Percentiles rank a stretch among this genome's conserved stretches.
Conservation (phyloP, 2,329 filamentous ascomycete species). For the Lithohypha guttulata region DNA sequence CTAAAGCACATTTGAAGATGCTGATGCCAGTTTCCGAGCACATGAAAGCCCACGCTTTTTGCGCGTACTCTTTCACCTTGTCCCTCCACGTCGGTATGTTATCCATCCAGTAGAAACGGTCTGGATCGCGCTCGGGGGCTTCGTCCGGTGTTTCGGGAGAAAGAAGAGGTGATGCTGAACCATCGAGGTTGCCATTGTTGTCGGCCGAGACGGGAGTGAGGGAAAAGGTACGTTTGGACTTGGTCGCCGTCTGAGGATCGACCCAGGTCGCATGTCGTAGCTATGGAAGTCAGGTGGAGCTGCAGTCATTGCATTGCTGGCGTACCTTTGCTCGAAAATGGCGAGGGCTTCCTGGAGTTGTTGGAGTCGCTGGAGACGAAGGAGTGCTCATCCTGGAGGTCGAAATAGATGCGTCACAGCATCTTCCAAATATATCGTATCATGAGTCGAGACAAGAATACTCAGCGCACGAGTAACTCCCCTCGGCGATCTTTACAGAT, state of each 20-base stretch:
- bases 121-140: slow-evolving; percentile 24
- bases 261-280: slow-evolving; percentile 79
- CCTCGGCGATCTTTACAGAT: no score
- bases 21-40: slow-evolving; percentile 64
- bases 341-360: background rate
- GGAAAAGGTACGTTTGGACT: slow-evolving; percentile 68
- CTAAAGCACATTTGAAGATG: slow-evolving; percentile 82
- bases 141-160: slow-evolving; percentile 27
- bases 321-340: slow-evolving; percentile 5
- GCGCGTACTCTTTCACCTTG: slow-evolving; percentile 24
- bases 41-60: slow-evolving; percentile 48
- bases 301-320: background rate
- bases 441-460: slow-evolving; percentile 1
- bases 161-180: slow-evolving; percentile 13
- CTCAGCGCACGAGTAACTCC: no score
- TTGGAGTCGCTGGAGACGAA: background rate
- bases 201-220: slow-evolving; percentile 41
- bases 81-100: slow-evolving; percentile 11
- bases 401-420: background rate
- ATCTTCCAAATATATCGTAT: background rate
- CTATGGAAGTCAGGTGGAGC: slow-evolving; percentile 28
- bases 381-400: background rate
- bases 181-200: slow-evolving; percentile 18
- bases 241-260: slow-evolving; percentile 74
- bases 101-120: slow-evolving; percentile 10